Evolutionary conservation across 768 basidiomycete genomes (phyloP), one percentile per base, ranked within the genome.

Genomic region (Tylopilus sp.): DNA sequence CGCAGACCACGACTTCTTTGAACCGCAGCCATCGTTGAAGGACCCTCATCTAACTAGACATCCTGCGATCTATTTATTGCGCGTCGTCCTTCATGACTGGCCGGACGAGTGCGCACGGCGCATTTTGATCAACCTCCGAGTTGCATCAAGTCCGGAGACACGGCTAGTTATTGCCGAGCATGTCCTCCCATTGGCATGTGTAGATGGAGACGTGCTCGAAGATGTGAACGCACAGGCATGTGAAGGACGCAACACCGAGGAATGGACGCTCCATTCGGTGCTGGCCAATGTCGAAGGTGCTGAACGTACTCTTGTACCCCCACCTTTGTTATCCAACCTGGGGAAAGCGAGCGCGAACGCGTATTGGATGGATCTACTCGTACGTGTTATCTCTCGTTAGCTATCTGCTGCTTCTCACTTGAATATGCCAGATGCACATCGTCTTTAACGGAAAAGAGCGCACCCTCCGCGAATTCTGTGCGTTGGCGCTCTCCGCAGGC

Each of bases 1-100:
- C 26, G 34, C 47, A 83, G 86, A 78, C 2, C 88, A 91, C 60
- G 86, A 90, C 70, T 91, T 90, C 64, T 90, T 91, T 65, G 78
- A 74, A 5, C 78, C 82, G 0, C 89, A 91, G 61, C 69, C 71
- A 1, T 48, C 65, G 14, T 54, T 66, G 4, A 78, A 78, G 3
- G 38, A 44, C 26, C 48, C 49, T 37, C 58, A 67, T 17, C 13
- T 49, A 3, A 63, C 74, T 47, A 66, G 61, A 51, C 59, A 79
- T 48, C 75, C 85, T 54, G 78, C 85, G 0, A 81, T 89, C 7
- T 92, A 84, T 63, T 73, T 90, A 30, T 72, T 89, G 28, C 81
- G 88, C 22, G 82, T 84, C 19, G 79, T 89, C 34, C 73, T 87
- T 30, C 89, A 92, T 59, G 89, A 92, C 61, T 90, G 89, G 88